Evolutionary conservation across 2,329 filamentous ascomycete species (phyloP).

Genomic region (Apiospora saccharicola): DNA sequence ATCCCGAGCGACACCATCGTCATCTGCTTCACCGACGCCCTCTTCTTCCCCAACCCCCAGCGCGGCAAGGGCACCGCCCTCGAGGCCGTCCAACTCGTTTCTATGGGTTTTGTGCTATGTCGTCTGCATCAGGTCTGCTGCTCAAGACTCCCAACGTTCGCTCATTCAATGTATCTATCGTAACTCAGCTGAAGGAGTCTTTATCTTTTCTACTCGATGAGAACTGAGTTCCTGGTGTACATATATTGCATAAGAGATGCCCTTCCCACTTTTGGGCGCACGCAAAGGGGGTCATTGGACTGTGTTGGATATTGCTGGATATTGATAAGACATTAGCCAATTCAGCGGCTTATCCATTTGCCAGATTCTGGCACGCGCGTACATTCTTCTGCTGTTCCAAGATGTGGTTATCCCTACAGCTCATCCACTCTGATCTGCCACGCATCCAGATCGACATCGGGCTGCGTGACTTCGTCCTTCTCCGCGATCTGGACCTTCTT

Average conservation of each 20-base stretch:
- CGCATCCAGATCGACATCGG: conserved; percentile 31
- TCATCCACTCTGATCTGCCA: neutral
- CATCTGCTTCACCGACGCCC: conserved; percentile 62
- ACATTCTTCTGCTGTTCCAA: neutral
- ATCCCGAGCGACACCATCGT: conserved; percentile 59
- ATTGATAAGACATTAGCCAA: no score
- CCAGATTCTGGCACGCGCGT: neutral
- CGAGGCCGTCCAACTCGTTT: conserved; percentile 37
- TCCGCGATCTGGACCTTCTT: conserved; percentile 66
- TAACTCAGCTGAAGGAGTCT: neutral
- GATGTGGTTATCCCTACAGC: neutral
- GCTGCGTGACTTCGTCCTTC: conserved; percentile 61
- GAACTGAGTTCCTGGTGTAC: neutral
- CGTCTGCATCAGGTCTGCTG: neutral
- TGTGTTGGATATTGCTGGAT: no score
- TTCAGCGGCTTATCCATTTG: no score
- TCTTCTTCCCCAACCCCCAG: conserved; percentile 70
- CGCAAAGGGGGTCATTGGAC: neutral
- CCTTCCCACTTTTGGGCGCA: neutral
- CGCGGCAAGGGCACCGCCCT: conserved; percentile 41
- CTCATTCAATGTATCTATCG: neutral
- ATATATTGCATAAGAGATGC: neutral
- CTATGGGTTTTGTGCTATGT: neutral
- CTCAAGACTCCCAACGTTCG: no score
- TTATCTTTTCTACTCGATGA: neutral